Conservation (phyloP, 139 green algal genomes). For the Mychonastes homosphaera region DNA sequence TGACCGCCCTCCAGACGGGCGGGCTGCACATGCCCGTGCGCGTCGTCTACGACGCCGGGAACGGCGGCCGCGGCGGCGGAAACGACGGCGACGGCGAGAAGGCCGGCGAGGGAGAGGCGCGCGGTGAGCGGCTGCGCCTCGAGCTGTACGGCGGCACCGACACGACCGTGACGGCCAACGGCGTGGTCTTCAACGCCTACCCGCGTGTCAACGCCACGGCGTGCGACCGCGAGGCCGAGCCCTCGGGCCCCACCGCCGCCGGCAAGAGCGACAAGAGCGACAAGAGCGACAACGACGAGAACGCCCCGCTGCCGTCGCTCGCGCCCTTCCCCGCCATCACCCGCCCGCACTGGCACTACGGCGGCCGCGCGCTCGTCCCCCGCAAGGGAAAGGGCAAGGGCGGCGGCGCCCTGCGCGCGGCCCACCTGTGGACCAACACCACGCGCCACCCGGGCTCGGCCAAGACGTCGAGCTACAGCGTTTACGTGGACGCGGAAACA, state of each 20-base stretch:
- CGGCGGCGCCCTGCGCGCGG: neutral
- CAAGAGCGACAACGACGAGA: neutral
- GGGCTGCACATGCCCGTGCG: constrained; percentile 1
- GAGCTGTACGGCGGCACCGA: constrained; percentile 29
- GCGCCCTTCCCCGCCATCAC: neutral
- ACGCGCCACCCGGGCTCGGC: neutral
- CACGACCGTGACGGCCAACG: constrained; percentile 7
- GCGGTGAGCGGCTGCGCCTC: neutral
- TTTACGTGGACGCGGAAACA: neutral
- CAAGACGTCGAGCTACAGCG: neutral
- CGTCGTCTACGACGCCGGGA: neutral
- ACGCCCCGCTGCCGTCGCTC: neutral
- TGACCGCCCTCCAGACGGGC: constrained; percentile 16
- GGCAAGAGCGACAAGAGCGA: neutral
- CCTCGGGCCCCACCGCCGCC: constrained; percentile 14
- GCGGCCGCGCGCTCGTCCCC: constrained; percentile 13
- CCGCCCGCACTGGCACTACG: constrained; percentile 20
- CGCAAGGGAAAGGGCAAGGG: neutral
- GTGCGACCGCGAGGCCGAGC: constrained; percentile 14
- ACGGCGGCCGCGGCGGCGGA: neutral
- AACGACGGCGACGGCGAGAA: neutral
- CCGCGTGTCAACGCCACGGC: constrained; percentile 17
- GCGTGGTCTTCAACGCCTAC: constrained; percentile 22
- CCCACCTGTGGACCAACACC: neutral
- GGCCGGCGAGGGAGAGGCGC: constrained; percentile 1